Percentiles rank a stretch among this genome's conserved stretches.
Evolutionary conservation across 1,284 basidiomycete species (phyloP).

Genomic region (Singerocomus rubriflavus): DNA sequence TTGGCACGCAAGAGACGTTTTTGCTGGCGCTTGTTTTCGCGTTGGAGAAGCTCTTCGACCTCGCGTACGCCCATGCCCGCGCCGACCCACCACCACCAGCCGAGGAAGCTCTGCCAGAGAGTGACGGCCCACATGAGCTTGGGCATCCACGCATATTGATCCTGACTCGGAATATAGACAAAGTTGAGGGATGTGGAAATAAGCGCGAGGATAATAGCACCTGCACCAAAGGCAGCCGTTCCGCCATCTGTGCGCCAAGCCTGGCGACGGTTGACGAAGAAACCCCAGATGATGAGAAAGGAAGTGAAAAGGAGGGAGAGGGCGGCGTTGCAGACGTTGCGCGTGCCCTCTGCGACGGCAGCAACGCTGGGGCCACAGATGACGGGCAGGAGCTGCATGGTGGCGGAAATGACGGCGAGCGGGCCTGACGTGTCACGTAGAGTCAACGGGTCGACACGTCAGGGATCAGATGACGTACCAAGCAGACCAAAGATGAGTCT

Average conservation of each 20-base stretch:
- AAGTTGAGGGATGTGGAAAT: constrained; percentile 83
- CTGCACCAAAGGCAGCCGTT: constrained; percentile 89
- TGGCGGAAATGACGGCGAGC: constrained; percentile 80
- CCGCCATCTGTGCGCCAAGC: constrained; percentile 97
- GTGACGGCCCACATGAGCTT: constrained; percentile 83
- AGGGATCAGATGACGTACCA: constrained; percentile 40
- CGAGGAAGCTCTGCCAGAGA: constrained; percentile 89
- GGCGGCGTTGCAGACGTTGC: constrained; percentile 94
- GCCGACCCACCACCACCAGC: constrained; percentile 99
- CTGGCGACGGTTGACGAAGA: constrained; percentile 82
- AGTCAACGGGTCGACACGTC: background rate
- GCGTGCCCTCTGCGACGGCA: constrained; percentile 72
- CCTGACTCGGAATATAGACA: constrained; percentile 76
- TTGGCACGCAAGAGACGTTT: constrained; percentile 42
- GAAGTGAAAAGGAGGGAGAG: constrained; percentile 91
- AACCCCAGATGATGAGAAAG: constrained; percentile 91
- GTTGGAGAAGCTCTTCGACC: constrained; percentile 56
- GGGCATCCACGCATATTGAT: constrained; percentile 84
- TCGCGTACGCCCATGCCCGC: constrained; percentile 73
- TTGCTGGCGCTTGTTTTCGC: constrained; percentile 56
- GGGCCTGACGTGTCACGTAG: constrained; percentile 52
- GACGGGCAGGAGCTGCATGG: constrained; percentile 84
- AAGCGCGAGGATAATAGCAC: constrained; percentile 75
- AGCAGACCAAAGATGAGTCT: constrained; percentile 86
- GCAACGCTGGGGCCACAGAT: constrained; percentile 44